Evolutionary conservation across 2,329 filamentous ascomycete species (phyloP).

Genomic region (Cladosporium sp.): DNA sequence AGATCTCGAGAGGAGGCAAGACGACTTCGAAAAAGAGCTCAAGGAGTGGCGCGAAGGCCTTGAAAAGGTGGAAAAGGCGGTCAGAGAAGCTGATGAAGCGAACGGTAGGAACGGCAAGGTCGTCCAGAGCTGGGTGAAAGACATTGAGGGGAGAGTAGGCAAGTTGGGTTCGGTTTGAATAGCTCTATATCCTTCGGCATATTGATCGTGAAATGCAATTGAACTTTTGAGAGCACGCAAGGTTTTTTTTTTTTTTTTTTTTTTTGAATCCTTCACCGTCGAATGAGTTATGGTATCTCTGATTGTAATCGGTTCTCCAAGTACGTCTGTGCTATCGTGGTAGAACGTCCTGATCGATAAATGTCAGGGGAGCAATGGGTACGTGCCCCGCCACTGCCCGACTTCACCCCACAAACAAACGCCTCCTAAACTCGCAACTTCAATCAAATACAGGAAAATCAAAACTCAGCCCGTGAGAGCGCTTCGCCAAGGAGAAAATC

Average conservation of each 20-base stretch:
- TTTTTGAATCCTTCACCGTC: no score
- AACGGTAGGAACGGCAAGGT: constrained; percentile 75
- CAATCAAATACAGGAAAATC: constrained; percentile 1
- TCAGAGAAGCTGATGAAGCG: constrained; percentile 61
- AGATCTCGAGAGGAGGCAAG: constrained; percentile 70
- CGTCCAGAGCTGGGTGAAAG: constrained; percentile 85
- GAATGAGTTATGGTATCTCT: no score
- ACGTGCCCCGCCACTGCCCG: no score
- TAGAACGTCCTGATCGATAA: no score
- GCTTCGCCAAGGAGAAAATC: not conserved
- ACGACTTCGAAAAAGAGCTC: constrained; percentile 76
- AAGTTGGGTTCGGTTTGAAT: constrained; percentile 1
- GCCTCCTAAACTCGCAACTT: not conserved
- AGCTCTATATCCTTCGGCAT: not conserved
- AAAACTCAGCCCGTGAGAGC: not conserved
- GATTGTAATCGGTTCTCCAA: no score
- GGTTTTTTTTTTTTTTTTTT: no score
- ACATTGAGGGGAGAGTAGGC: constrained; percentile 55
- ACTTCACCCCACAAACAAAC: not conserved
- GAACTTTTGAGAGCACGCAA: no score
- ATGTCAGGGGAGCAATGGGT: no score
- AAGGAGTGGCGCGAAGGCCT: constrained; percentile 79
- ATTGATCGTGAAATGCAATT: not conserved
- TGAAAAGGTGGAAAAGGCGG: constrained; percentile 67
- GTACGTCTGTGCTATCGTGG: no score